Evolutionary conservation across 306 rosid genomes (phyloP).

Genomic region (Hylodesmum podocarpum): DNA sequence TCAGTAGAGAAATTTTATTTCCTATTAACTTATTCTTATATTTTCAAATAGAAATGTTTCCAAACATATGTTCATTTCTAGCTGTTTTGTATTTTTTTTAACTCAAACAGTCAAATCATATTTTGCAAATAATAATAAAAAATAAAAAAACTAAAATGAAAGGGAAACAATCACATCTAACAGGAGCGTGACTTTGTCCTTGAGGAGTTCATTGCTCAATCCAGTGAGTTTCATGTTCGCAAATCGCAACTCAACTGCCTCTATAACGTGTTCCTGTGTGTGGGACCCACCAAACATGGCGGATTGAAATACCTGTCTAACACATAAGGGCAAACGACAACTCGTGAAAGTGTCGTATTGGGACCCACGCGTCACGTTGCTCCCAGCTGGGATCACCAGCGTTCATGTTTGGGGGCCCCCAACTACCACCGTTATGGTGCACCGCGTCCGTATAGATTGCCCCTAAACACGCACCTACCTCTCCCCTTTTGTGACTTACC

Average conservation of each 20-base stretch:
- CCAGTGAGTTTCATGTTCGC: background rate
- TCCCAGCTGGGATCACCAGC: constrained; percentile 47
- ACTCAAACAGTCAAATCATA: too few species aligned
- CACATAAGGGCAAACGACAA: constrained; percentile 30
- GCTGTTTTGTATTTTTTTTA: too few species aligned
- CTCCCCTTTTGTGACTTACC: background rate
- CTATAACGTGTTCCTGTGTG: background rate
- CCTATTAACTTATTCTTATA: too few species aligned
- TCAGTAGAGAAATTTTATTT: too few species aligned
- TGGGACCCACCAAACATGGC: constrained; percentile 31
- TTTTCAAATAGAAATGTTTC: too few species aligned
- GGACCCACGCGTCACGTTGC: constrained; percentile 59
- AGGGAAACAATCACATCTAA: background rate
- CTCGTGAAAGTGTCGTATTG: background rate
- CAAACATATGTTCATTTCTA: too few species aligned
- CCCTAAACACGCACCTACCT: constrained; percentile 14
- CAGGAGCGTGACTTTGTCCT: background rate
- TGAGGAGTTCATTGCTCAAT: background rate
- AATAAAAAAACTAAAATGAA: too few species aligned
- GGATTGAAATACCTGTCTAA: background rate
- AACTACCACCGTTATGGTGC: constrained; percentile 24
- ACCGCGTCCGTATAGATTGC: constrained; percentile 39
- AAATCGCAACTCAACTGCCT: background rate
- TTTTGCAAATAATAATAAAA: too few species aligned
- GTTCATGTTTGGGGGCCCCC: constrained; percentile 26